Base-by-base conservation (phyloP, 306 rosid genomes). In the Malus fusca region DNA sequence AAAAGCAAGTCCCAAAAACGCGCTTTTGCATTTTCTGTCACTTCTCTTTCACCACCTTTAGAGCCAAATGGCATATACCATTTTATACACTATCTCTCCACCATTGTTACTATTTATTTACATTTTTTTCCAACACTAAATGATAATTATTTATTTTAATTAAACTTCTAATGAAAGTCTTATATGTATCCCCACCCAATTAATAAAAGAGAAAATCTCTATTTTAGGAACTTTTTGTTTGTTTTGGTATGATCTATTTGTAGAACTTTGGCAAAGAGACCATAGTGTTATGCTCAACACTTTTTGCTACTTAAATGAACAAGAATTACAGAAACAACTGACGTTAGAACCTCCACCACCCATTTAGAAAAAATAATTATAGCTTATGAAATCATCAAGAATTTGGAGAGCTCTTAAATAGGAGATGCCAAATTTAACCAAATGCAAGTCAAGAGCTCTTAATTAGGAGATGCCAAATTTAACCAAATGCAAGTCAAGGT, bases 1-100 rank as follows among this genome's bases (percentile, higher is more conserved):
- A 40, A 23, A 33, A 15, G 3, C 26, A 58, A 66, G 46, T 68
- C 62, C 46, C 68, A 17, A 33, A 44, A 74, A 83, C 82, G 86
- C 88, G 85, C 78, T 71, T 85, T 84, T 55, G 37, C 75, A 72
- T 52, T 63, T 74, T 71, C 62, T 1, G 74, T 25, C 58, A 30
- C 14, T 63, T 78, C 22, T 75, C 37, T 37, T 67, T 46, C 71
- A 58, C 61, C 28, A 77, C 53, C 72, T 72, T 51, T 48, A 25
- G 76, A 66, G 37, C 78, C 65, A 56, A 66, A 78, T 78, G 79
- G 72, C 79, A 69, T 73, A 37, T 15, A 63, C 74, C 77, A 71
- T 71, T 78, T 67, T 69, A 40, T 64, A 75, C 15, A 51, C 5
- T 8, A 53, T 5, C 10, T 28, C 42, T 48, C 25, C 48, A 15